Conservation (phyloP, 2,329 filamentous ascomycete species). For the Talaromyces sp. region DNA sequence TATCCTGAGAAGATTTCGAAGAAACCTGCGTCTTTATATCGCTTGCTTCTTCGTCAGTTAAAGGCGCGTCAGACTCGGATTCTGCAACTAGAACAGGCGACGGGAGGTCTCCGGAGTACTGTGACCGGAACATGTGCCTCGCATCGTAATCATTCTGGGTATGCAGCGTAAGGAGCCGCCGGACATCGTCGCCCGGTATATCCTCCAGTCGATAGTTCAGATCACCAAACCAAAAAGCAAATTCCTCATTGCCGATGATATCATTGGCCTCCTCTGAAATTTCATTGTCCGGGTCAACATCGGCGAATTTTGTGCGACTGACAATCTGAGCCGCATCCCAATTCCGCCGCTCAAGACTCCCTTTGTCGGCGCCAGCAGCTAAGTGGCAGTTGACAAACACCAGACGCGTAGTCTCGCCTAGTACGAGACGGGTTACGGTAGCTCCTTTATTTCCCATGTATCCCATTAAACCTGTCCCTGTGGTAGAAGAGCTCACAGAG, state of each 20-base stretch:
- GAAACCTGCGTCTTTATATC: slow-evolving; percentile 2
- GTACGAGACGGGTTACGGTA: slow-evolving; percentile 70
- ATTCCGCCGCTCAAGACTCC: slow-evolving; percentile 73
- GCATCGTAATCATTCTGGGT: slow-evolving; percentile 70
- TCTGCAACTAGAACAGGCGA: slow-evolving; percentile 12
- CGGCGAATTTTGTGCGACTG: slow-evolving; percentile 70
- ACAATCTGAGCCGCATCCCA: slow-evolving; percentile 84
- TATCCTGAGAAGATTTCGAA: slow-evolving; percentile 6
- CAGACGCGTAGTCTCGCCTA: slow-evolving; percentile 84
- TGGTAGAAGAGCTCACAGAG: slow-evolving; percentile 73
- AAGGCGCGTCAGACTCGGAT: slow-evolving; percentile 1
- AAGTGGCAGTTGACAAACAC: slow-evolving; percentile 91
- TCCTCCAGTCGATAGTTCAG: slow-evolving; percentile 89
- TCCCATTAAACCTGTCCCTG: slow-evolving; percentile 85
- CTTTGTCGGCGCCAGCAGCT: slow-evolving; percentile 75
- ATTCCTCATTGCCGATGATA: slow-evolving; percentile 81
- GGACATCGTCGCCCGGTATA: slow-evolving; percentile 84
- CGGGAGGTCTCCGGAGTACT: slow-evolving; percentile 20
- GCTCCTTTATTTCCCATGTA: slow-evolving; percentile 97
- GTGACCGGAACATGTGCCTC: slow-evolving; percentile 33
- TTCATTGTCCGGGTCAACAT: slow-evolving; percentile 61
- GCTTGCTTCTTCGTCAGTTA: slow-evolving; percentile 11
- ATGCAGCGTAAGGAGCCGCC: slow-evolving; percentile 76
- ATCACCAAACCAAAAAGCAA: slow-evolving; percentile 94
- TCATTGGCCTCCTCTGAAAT: slow-evolving; percentile 53